Evolutionary conservation across 768 basidiomycete species (phyloP), one percentile per base, ranked within the genome.

Genomic region (Lactarius sanguifluus): DNA sequence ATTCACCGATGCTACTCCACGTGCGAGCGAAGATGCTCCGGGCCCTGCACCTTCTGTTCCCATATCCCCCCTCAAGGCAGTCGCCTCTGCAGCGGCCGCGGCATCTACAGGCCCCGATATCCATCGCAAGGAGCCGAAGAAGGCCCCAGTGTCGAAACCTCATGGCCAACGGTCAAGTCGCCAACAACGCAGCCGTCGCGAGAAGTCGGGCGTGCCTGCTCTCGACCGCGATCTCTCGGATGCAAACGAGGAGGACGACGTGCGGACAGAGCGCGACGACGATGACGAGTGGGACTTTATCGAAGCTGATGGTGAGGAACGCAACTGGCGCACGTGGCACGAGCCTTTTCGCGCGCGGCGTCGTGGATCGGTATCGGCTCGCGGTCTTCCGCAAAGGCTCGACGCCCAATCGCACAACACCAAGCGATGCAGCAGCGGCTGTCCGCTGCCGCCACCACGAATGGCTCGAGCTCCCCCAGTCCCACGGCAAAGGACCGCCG

Each of bases 261-360:
- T 78, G 36, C 74, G 73, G 63, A 79, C 78, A 23, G 81, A 81
- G 60, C 73, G 73, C 38, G 86, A 86, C 9, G 86, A 87, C 23
- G 86, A 94, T 59, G 90, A 93, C 50, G 94, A 94, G 64, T 96
- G 94, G 94, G 94, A 95, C 82, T 85, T 95, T 69, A 83, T 96
- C 67, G 91, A 94, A 72, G 85, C 84, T 45, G 90, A 79, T 6
- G 89, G 89, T 69, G 92, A 92, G 73, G 92, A 93, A 64, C 82
- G 87, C 67, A 94, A 94, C 68, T n/a, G 92, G 92, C 20, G 79
- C 88, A 30, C 87, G 88, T 73, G 92, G 87, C 8, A 85, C 86
- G 23, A 94, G 89, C 73, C 82, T 95, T 45, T 95, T 94, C 73
- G 89, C 94, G 52, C 86, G 93, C n/a, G 94, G 94, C 6, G 91